Evolutionary conservation across 106 monocot species (phyloP).

Genomic region (Allium fistulosum): DNA sequence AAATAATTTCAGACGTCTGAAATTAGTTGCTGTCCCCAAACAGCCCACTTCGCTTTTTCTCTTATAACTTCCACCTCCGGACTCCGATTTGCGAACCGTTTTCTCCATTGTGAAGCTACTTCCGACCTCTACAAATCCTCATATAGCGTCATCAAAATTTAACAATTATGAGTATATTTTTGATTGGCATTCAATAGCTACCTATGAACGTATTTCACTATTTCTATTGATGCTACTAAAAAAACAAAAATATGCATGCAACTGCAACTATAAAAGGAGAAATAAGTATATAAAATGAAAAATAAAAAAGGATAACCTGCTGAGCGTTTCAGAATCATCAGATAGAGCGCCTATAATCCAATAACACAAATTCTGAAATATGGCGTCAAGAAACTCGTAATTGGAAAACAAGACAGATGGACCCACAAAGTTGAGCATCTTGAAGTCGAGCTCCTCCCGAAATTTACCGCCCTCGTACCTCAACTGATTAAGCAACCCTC

Average conservation of each 20-base stretch:
- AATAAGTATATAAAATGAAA: too few relatives aligned
- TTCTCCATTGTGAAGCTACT: slow-evolving; percentile 38
- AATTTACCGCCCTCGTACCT: slow-evolving; percentile 40
- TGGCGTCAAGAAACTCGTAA: slow-evolving; percentile 81
- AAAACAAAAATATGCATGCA: background rate
- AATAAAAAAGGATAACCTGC: background rate
- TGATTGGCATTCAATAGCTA: too few relatives aligned
- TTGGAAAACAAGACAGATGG: slow-evolving; percentile 70
- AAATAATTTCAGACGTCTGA: too few relatives aligned
- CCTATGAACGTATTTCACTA: too few relatives aligned
- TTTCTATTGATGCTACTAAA: too few relatives aligned
- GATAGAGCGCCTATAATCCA: background rate
- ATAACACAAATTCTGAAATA: slow-evolving; percentile 49
- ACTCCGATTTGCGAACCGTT: too few relatives aligned
- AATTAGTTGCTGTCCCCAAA: too few relatives aligned
- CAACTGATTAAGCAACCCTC: slow-evolving; percentile 72
- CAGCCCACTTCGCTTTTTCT: too few relatives aligned
- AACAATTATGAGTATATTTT: slow-evolving; percentile 11
- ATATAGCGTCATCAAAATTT: slow-evolving; percentile 56
- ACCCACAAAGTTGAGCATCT: slow-evolving; percentile 40
- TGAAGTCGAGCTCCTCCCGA: slow-evolving; percentile 53
- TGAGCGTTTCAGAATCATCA: background rate
- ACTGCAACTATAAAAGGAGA: too few relatives aligned
- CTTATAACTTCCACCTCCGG: too few relatives aligned
- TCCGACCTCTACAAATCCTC: slow-evolving; percentile 66